Evolutionary conservation across 306 rosid genomes (phyloP), one percentile per base, ranked within the genome.

Genomic region (Begonia peltatifolia): DNA sequence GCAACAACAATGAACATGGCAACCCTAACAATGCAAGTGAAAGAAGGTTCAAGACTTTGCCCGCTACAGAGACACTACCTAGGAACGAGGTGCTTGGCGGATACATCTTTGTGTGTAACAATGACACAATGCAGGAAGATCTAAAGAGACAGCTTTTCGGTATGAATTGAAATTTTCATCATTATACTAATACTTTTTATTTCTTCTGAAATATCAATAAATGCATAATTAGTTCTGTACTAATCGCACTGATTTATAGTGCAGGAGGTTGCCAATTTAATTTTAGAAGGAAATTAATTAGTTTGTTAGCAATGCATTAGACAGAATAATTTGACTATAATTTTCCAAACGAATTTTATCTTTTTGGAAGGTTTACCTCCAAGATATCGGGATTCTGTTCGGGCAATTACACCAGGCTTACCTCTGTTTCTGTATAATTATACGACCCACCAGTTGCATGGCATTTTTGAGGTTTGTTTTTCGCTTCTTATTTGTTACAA

Each of bases 51-150:
- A 92, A 92, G 79, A 92, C 99, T 63, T 79, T 92, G 79, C 99
- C 94, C 22, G 94, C 94, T 12, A 80, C 99, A 8, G 99, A 86
- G 79, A 92, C 94, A 8, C 93, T 92, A 53, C 99, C 99, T 0
- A 85, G 99, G 22, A 71, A 92, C 77, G 99, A 92, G 67, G 99
- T 92, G 64, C 94, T 92, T 50, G 99, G 99, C 15, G 99, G 99
- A 55, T 92, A 92, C 85, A 92, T 92, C 67, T 92, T 92, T 72
- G 99, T 86, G 7, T 86, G 96, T 58, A 92, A 92, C 79, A 92
- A 92, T 58, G 96, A 92, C 71, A 92, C 99, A 3, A 92, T 92
- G 99, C 96, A 86, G 80, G 99, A 92, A 79, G 99, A 92, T 74
- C 69, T 92, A 30, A 92, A 86, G 74, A 78, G 99, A 14, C 94